Evolutionary conservation across 257 asterid genomes (phyloP).

Genomic region (Leonotis leonurus): DNA sequence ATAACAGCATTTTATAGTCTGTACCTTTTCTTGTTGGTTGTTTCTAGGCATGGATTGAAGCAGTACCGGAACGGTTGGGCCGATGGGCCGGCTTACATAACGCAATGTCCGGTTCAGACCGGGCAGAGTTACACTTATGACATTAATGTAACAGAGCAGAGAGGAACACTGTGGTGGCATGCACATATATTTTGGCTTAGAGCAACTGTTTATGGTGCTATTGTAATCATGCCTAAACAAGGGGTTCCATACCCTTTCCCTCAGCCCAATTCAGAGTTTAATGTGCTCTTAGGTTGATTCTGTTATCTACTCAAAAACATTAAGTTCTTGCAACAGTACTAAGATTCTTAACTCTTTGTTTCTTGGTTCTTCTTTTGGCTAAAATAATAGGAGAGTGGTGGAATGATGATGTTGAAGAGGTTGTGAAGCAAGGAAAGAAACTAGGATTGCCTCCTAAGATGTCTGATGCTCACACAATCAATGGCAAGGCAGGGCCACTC

Average conservation of each 20-base stretch:
- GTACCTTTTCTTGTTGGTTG: background rate
- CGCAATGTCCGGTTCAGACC: conserved; percentile 60
- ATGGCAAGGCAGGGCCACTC: conserved; percentile 42
- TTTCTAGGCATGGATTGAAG: conserved; percentile 58
- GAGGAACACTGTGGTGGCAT: conserved; percentile 45
- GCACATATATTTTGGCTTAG: conserved; percentile 65
- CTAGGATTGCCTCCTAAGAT: conserved; percentile 34
- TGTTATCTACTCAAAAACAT: background rate
- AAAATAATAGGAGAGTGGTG: conserved; percentile 31
- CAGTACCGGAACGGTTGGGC: conserved; percentile 52
- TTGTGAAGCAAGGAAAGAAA: conserved; percentile 31
- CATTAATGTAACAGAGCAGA: conserved; percentile 40
- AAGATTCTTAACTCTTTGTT: background rate
- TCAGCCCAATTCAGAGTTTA: conserved; percentile 32
- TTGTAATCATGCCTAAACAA: conserved; percentile 50
- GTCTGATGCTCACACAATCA: conserved; percentile 36
- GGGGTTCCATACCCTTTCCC: conserved; percentile 63
- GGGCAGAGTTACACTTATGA: conserved; percentile 46
- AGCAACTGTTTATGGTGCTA: conserved; percentile 64
- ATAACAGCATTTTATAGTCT: too few species aligned
- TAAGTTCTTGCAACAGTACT: background rate
- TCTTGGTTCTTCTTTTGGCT: background rate
- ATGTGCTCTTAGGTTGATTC: conserved; percentile 22
- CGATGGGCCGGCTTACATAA: conserved; percentile 48
- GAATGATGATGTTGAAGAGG: conserved; percentile 33